A percentile compares a stretch with the other conserved stretches of the same genome.
phyloP scores from a whole-genome alignment of 352 stramenopile genomes.

The Globisporangium splendens region DNA sequence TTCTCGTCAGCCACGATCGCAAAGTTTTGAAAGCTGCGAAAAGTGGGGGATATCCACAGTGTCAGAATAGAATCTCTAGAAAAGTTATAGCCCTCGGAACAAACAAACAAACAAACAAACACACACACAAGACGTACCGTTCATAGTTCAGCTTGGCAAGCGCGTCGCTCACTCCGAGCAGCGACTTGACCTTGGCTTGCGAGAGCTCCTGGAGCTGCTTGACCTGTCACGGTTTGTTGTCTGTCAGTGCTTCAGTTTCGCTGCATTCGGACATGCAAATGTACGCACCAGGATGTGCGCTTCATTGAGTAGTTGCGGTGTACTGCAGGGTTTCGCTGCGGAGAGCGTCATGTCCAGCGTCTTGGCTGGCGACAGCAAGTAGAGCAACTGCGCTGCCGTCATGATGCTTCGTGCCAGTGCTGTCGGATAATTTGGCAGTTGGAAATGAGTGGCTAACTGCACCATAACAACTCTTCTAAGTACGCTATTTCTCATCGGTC shows the following conservation, averaged over 20 bases:
- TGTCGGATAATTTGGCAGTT: no score
- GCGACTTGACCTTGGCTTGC: slow-evolving; percentile 66
- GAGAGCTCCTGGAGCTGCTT: slow-evolving; percentile 61
- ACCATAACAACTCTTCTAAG: not conserved
- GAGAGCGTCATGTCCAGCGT: slow-evolving; percentile 69
- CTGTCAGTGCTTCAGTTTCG: no score
- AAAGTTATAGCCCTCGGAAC: no score
- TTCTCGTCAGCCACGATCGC: slow-evolving; percentile 26
- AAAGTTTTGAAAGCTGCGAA: slow-evolving; percentile 55
- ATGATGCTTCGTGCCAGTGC: not conserved
- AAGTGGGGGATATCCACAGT: not conserved
- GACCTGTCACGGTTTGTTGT: slow-evolving; percentile 15
- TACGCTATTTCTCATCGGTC: not conserved
- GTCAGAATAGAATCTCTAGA: no score
- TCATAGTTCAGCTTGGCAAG: slow-evolving; percentile 87
- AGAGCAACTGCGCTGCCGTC: slow-evolving; percentile 45
- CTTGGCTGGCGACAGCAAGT: slow-evolving; percentile 88
- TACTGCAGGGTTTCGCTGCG: slow-evolving; percentile 24
- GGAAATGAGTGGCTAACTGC: no score
- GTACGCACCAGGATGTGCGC: slow-evolving; percentile 41
- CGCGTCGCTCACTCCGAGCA: slow-evolving; percentile 79
- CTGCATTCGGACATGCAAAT: not conserved
- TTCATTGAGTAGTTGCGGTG: slow-evolving; percentile 55
- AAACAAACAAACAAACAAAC: no score
- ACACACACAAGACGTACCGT: slow-evolving; percentile 26